These are phyloP conservation scores for Pyrenophora graminea DNA, from an alignment of 2,329 filamentous ascomycete genomes.

Conservation along the genomic window DNA sequence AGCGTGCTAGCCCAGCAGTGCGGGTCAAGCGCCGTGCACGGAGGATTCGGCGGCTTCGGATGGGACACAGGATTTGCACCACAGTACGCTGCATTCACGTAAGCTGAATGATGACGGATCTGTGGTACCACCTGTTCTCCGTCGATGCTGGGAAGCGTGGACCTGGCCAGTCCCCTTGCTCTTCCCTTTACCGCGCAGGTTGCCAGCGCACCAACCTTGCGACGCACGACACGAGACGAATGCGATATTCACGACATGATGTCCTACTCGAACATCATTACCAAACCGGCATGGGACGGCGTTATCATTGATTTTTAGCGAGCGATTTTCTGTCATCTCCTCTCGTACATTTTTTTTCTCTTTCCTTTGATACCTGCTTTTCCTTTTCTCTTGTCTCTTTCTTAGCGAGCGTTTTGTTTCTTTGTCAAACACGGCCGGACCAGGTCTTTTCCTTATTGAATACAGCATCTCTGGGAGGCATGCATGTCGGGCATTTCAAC, in stretches of 20 bases:
- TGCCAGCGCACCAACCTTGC: constrained; percentile 48
- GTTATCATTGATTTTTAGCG: constrained; percentile 53
- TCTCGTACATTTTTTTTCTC: constrained; percentile 45
- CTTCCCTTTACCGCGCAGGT: constrained; percentile 33
- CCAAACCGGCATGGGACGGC: constrained; percentile 58
- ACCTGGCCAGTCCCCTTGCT: constrained; percentile 49
- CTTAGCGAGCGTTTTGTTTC: constrained; percentile 50
- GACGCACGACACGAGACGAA: constrained; percentile 51
- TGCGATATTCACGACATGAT: constrained; percentile 51
- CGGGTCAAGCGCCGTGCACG: constrained; percentile 65
- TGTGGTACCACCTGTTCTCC: constrained; percentile 30
- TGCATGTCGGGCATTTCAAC: constrained; percentile 51
- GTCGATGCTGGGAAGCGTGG: constrained; percentile 45
- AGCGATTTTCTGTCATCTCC: constrained; percentile 42
- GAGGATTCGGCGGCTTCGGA: constrained; percentile 75
- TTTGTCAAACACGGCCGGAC: constrained; percentile 40
- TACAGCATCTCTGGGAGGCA: constrained; percentile 52
- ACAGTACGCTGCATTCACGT: constrained; percentile 77
- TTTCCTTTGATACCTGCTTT: constrained; percentile 48
- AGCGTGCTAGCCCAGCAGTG: constrained; percentile 86
- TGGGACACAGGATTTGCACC: constrained; percentile 85
- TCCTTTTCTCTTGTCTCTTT: constrained; percentile 43
- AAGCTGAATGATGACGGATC: constrained; percentile 48
- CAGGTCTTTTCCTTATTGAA: constrained; percentile 44
- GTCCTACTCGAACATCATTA: constrained; percentile 47